phyloP scores from a whole-genome alignment of 148 eudicot species.

The Chenopodium berlandieri region DNA sequence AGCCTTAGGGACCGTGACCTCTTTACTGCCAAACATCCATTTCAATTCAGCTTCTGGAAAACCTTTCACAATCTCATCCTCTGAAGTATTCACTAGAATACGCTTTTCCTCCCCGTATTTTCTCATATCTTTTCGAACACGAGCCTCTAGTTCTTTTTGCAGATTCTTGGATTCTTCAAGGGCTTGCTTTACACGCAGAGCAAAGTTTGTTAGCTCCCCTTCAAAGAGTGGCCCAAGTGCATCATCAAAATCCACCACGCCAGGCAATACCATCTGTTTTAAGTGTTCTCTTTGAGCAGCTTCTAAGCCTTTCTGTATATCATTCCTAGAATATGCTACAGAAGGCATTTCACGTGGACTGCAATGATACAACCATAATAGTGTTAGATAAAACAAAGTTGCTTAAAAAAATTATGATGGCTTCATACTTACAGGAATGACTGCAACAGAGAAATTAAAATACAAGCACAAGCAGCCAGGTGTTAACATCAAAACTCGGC shows the following conservation, averaged over 20 bases:
- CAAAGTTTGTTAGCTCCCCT: constrained; percentile 46
- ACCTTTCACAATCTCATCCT: constrained; percentile 72
- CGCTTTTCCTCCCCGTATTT: constrained; percentile 67
- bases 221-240: constrained; percentile 40
- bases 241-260: constrained; percentile 56
- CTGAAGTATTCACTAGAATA: constrained; percentile 57
- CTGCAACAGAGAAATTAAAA: not conserved
- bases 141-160: constrained; percentile 62
- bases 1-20: constrained; percentile 80
- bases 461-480: not conserved
- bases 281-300: constrained; percentile 58
- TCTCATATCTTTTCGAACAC: constrained; percentile 61
- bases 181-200: constrained; percentile 50
- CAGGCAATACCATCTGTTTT: constrained; percentile 67
- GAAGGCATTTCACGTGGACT: constrained; percentile 43
- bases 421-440: not conserved
- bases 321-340: constrained; percentile 50
- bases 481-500: not conserved
- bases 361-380: constrained; percentile 29
- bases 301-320: constrained; percentile 67
- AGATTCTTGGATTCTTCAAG: constrained; percentile 58
- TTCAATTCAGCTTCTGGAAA: constrained; percentile 77
- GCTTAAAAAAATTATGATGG: not conserved
- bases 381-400: not conserved
- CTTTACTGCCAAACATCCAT: constrained; percentile 88